These are phyloP conservation scores for Xylaria sp. DNA, from an alignment of 2,329 filamentous ascomycete genomes.

Conservation along the genomic window DNA sequence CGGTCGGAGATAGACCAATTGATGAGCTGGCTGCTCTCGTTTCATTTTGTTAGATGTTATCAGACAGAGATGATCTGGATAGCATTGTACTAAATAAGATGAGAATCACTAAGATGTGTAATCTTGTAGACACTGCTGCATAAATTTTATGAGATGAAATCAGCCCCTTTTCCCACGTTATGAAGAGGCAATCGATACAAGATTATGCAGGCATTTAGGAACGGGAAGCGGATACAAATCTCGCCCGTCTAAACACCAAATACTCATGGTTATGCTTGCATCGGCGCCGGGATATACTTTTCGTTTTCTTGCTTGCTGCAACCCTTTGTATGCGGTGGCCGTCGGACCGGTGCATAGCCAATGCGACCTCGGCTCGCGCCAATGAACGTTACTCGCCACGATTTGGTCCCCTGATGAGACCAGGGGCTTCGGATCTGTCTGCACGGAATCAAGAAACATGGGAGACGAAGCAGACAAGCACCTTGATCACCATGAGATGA, in stretches of 20 bases:
- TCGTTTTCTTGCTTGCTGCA: background rate
- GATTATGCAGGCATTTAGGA: background rate
- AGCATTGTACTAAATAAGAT: background rate
- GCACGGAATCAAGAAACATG: background rate
- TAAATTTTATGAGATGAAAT: background rate
- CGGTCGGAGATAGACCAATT: background rate
- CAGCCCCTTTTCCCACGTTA: background rate
- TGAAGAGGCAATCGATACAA: background rate
- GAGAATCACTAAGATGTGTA: background rate
- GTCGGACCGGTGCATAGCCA: background rate
- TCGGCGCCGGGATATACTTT: slow-evolving; percentile 5
- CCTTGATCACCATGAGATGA: background rate
- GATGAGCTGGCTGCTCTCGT: background rate
- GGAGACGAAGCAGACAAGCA: background rate
- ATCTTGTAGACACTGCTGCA: background rate
- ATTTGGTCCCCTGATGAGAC: background rate
- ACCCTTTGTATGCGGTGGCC: background rate
- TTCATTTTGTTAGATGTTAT: background rate
- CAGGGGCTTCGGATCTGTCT: background rate
- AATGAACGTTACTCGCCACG: background rate
- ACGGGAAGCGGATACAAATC: background rate
- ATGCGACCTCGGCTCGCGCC: background rate
- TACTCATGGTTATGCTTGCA: background rate
- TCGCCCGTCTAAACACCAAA: background rate
- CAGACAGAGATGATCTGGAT: background rate